These are phyloP conservation scores for Penicillium crystallinum DNA, from an alignment of 495 filamentous ascomycete species.

Conservation along the genomic window DNA sequence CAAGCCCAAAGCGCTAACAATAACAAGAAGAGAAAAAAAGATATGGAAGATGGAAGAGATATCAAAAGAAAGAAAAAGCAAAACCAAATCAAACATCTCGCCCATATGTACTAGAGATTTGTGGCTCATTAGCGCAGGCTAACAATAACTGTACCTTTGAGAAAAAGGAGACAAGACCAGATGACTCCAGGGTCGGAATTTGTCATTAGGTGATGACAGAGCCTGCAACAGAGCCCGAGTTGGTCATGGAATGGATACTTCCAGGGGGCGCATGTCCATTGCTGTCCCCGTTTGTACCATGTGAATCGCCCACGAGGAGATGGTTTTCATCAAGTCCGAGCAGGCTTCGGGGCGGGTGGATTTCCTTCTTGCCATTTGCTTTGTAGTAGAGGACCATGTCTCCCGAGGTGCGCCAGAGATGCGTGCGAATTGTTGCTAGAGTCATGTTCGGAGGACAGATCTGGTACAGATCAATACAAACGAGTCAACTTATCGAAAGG, in stretches of 20 bases:
- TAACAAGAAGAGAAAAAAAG: background rate
- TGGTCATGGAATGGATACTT: constrained; percentile 35
- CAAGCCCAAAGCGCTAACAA: constrained; percentile 6
- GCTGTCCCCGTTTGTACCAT: constrained; percentile 18
- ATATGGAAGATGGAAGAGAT: background rate
- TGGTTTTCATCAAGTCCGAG: constrained; percentile 16
- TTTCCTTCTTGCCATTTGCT: constrained; percentile 69
- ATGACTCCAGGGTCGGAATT: background rate
- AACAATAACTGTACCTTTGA: background rate
- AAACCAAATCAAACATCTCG: background rate
- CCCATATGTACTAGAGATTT: constrained; percentile 17
- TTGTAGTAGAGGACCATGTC: constrained; percentile 91
- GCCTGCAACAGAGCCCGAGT: constrained; percentile 30
- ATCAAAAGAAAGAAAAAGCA: background rate
- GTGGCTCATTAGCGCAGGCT: background rate
- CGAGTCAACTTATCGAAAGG: background rate
- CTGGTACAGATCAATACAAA: constrained; percentile 25
- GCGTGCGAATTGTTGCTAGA: constrained; percentile 79
- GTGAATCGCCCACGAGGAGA: constrained; percentile 3
- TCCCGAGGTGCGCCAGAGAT: constrained; percentile 86
- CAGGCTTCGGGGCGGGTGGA: constrained; percentile 23
- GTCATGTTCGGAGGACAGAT: constrained; percentile 71
- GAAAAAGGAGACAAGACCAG: background rate
- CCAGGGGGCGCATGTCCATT: constrained; percentile 22
- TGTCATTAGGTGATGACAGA: constrained; percentile 22